Base-by-base conservation (phyloP, 2,329 filamentous ascomycete species). In the Rhexocercosporidium sp. region DNA sequence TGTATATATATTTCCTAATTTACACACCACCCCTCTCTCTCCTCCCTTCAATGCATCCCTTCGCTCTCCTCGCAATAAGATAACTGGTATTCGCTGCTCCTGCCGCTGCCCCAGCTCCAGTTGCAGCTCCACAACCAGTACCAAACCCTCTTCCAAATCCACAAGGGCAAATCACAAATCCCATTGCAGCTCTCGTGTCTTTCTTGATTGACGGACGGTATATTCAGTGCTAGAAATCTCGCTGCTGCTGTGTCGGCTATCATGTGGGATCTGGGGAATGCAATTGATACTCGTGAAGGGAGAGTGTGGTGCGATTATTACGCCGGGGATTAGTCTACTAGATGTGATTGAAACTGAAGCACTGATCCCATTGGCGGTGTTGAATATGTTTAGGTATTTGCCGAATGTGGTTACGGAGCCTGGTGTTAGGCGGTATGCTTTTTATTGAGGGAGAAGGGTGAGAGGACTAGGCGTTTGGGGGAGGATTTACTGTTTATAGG, bases 141-240 rank as follows among this genome's bases (percentile, higher is more conserved):
- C 34, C 59, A 29, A 29, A 54, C 9, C 63, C 59, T 18, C 8
- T 54, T 12, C 66, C 59, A 29, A 60, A 54, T 18, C 63, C 63
- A 61, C 66, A 66, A 16, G 49, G 34, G 22, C 25, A 34, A 27
- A 46, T 41, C 29, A 62, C 54, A n/a, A 62, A 59, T 41, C 61
- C 62, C 3, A 34, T 67, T n/a, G 56, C 59, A 3, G 62, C 65
- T 16, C 51, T 69, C 14, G 20, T 67, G 14, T 22, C 25, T 1
- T 29, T 62, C 25, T 34, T 67, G 3, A 41, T 65, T 34, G 8
- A 44, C 25, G 64, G 8, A 44, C 25, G 64, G 64, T 27, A 29
- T 31, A 12, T 22, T 66, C 16, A 47, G n/a, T 39, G 11, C 65
- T 16, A 62, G 64, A n/a, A 67, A 57, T 46, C 25, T 67, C 11